Evolutionary conservation across 1,139 yeast species (phyloP), one percentile per base, ranked within the genome.

Genomic region (Blastobotrys apis): DNA sequence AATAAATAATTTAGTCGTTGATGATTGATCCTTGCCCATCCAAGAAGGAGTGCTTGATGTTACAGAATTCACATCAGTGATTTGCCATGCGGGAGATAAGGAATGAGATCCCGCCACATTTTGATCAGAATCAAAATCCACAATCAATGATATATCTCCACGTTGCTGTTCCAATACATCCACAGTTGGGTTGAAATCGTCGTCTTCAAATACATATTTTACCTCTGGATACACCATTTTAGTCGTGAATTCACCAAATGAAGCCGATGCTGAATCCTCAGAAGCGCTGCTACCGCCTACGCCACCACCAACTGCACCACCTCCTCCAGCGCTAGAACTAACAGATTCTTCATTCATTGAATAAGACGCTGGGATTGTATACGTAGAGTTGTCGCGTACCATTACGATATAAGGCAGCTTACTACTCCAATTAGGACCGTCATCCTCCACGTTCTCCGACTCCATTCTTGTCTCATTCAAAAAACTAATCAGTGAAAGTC

Each of bases 11-110:
- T 49, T 47, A 12, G 47, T 43, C 5, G 55, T 47, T 5, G 51
- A 39, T 25, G 41, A 40, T 19, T 39, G 39, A 17, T 49, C 48
- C 8, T 48, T 45, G 19, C 29, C 35, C 37, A 47, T 43, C 54
- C 54, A 51, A 4, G 49, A 35, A 8, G 57, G 53, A 8, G 52
- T 41, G 16, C 50, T 41, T 10, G 54, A 40, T 2, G 49, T 44
- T 17, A 50, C 37, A 3, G 55, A 37, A 10, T 48, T 32, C 5
- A 52, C 59, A 25, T 47, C 47, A 5, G 55, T 49, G 27, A 66
- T 59, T 47, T 67, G 72, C 71, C 71, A 68, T n/a, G 58, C 57
- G 1, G 68, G 58, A 8, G 69, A 61, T 15, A 68, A 50, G 8
- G 70, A 65, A 33, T 58, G 56, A 44, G 59, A 58, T 2, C 53